Percentiles rank a stretch among this genome's conserved stretches.
Evolutionary conservation across 257 asterid species (phyloP).

Genomic region (Primulina huaijiensis): DNA sequence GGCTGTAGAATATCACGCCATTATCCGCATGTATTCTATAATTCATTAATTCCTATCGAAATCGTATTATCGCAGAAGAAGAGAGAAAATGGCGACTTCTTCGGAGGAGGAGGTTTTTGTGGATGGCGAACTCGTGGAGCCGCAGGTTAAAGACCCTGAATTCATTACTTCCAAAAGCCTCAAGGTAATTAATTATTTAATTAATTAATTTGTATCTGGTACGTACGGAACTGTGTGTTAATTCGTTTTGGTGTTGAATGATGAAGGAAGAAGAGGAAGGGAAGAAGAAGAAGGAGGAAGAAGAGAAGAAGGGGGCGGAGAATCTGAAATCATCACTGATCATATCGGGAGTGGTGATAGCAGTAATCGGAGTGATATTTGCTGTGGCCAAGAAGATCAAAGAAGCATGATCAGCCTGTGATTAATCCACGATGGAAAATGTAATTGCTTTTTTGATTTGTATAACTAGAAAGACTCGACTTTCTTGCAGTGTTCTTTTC

Average conservation of each 20-base stretch:
- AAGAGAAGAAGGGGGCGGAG: conserved; percentile 23
- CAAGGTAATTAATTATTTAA: conserved; percentile 20
- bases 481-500: too few relatives aligned
- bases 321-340: conserved; percentile 37
- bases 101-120: conserved; percentile 29
- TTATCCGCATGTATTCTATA: too few relatives aligned
- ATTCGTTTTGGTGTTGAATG: background rate
- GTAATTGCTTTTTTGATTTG: too few relatives aligned
- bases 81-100: too few relatives aligned
- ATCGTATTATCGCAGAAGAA: too few relatives aligned
- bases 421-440: too few relatives aligned
- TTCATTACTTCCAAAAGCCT: conserved; percentile 24
- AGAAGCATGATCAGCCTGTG: conserved; percentile 15
- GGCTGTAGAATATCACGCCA: too few relatives aligned
- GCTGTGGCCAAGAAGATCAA: conserved; percentile 44
- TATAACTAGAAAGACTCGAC: too few relatives aligned
- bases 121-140: conserved; percentile 26
- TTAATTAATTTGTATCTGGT: background rate
- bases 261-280: conserved; percentile 33
- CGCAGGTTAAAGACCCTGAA: conserved; percentile 19
- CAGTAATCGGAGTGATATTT: conserved; percentile 50
- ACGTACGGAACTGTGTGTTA: background rate
- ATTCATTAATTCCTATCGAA: too few relatives aligned
- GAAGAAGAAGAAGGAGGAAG: conserved; percentile 10
- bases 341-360: conserved; percentile 49